Base-by-base conservation (phyloP, 2,329 filamentous ascomycete species). In the Ophiocordyceps camponoti-saundersi region DNA sequence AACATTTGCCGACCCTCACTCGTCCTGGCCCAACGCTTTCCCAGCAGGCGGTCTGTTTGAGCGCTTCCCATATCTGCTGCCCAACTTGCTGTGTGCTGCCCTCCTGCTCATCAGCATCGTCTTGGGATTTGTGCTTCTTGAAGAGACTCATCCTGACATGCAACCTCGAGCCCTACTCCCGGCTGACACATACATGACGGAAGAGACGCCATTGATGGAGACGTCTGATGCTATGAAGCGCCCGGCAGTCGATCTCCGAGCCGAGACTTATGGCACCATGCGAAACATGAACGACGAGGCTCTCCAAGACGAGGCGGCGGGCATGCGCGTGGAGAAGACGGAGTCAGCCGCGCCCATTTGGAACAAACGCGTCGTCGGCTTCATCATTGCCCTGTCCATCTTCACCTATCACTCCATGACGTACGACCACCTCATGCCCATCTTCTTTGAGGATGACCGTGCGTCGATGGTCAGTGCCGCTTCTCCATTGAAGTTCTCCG, bases 401-500 rank as follows among this genome's bases (percentile, higher is more conserved):
- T 95, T 94, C 66, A 92, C 87, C 5, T 94, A 94, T 60, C 89
- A 95, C 64, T 87, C 83, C 36, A 95, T 95, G 88, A 88, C 84
- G 0, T 95, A 86, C 63, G 90, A 95, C 58, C 85, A 94, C 59
- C 73, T 95, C 1, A 71, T 95, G 47, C 89, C 89, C 8, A 95
- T 95, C 49, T 95, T 95, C 65, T 78, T 95, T 46, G 88, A 95
- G 61, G 88, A 95, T 55, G 72, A 79, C 40, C 73, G 75, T 29
- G 66, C 64, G 51, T 59, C 63, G 11, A 34, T 23, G 23, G 58
- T 67, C 43, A 61, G 66, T 41, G 59, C 66, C 42, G 13, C 30
- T 23, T 29, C 16, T 41, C 71, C 64, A 53, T 66, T 61, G 40
- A 71, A 74, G 57, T 76, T 71, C 1, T 71, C 77, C 10, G 78